These are phyloP conservation scores for Fraxinus velutina DNA, from an alignment of 305 asterid species.

Conservation along the genomic window DNA sequence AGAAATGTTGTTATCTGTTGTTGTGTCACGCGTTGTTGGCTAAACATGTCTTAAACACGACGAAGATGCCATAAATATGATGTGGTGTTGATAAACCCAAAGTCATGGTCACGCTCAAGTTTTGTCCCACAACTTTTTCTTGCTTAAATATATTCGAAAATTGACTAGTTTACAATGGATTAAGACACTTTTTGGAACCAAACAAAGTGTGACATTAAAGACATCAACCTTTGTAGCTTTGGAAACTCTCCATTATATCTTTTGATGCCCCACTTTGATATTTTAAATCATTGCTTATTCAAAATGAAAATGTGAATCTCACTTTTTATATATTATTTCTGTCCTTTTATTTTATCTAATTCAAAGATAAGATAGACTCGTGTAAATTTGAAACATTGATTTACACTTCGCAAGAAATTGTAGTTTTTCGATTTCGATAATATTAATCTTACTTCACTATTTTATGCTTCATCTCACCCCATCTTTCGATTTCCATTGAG, in stretches of 20 bases:
- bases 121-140: background rate
- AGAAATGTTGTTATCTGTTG: background rate
- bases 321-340: background rate
- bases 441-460: background rate
- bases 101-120: background rate
- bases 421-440: background rate
- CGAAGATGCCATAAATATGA: background rate
- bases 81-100: background rate
- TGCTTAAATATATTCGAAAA: background rate
- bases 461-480: background rate
- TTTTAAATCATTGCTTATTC: background rate
- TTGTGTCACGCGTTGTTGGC: background rate
- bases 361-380: background rate
- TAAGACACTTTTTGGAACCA: background rate
- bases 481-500: no score
- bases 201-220: background rate
- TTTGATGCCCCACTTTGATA: background rate
- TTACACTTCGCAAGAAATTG: background rate
- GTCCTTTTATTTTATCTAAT: background rate
- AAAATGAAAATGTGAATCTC: background rate
- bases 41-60: background rate
- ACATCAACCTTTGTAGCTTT: background rate
- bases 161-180: constrained; percentile 3
- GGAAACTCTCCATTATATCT: background rate
- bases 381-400: background rate